These are phyloP conservation scores for Zalaria obscura DNA, from an alignment of 2,329 filamentous ascomycete species.

Conservation along the genomic window DNA sequence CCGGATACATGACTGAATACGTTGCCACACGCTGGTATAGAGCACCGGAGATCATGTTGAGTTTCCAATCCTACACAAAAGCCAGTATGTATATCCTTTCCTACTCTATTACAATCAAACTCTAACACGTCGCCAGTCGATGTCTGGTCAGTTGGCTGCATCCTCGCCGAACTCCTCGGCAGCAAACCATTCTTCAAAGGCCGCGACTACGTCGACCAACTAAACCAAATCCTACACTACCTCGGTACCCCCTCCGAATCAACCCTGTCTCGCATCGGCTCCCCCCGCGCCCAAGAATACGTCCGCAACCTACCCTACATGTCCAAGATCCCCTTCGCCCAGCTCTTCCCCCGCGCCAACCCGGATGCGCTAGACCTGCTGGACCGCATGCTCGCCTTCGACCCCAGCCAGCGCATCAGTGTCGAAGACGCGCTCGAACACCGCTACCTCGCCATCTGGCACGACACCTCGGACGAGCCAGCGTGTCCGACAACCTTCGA, in stretches of 20 bases:
- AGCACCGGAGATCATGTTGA: constrained; percentile 97
- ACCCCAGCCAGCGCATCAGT: constrained; percentile 81
- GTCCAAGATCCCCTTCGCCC: constrained; percentile 81
- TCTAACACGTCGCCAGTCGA: constrained; percentile 50
- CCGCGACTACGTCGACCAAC: constrained; percentile 95
- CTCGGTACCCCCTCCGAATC: constrained; percentile 94
- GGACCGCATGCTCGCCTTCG: constrained; percentile 94
- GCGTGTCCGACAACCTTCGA: constrained; percentile 89
- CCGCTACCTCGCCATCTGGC: constrained; percentile 94
- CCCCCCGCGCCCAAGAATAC: constrained; percentile 91
- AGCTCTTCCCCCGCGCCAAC: constrained; percentile 87
- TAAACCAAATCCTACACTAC: constrained; percentile 98
- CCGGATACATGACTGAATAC: constrained; percentile 99
- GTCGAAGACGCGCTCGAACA: constrained; percentile 95
- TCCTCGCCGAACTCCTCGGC: constrained; percentile 87
- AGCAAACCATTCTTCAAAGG: constrained; percentile 98
- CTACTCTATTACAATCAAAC: background rate
- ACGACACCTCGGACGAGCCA: constrained; percentile 92
- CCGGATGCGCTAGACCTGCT: constrained; percentile 89
- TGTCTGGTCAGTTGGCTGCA: constrained; percentile 98
- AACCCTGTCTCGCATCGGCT: constrained; percentile 85
- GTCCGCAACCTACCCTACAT: constrained; percentile 76
- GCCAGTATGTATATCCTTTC: constrained; percentile 58
- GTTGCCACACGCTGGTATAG: constrained; percentile 98
- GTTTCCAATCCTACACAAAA: constrained; percentile 99